These are phyloP conservation scores for Echeveria elegans DNA, from an alignment of 164 flowering plant genomes.

Conservation along the genomic window DNA sequence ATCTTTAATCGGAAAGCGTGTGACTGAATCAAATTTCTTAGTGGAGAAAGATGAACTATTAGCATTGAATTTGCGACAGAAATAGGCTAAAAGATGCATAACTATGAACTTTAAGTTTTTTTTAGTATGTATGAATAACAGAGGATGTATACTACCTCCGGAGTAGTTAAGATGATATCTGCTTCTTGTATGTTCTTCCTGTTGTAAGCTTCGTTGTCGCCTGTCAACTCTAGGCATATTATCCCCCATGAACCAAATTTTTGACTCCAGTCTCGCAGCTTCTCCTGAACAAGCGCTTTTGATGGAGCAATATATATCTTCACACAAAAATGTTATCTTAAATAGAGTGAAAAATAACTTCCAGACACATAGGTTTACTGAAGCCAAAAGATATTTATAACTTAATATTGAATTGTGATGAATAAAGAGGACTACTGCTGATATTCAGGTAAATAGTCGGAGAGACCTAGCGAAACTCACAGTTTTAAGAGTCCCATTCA, in stretches of 20 bases:
- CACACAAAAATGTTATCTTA: conserved; percentile 8
- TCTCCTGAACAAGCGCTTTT: conserved; percentile 96
- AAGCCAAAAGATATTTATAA: conserved; percentile 4
- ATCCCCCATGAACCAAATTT: conserved; percentile 83
- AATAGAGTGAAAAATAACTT: neutral
- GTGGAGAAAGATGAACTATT: neutral
- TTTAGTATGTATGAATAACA: neutral
- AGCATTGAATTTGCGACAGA: neutral
- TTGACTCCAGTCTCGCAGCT: conserved; percentile 83
- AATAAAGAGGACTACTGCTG: neutral
- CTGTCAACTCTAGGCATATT: conserved; percentile 85
- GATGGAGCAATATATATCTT: conserved; percentile 95
- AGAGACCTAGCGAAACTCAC: conserved; percentile 29
- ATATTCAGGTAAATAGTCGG: neutral
- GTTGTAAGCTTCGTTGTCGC: conserved; percentile 73
- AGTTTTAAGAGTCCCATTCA: conserved; percentile 78
- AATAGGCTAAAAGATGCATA: neutral
- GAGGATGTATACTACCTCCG: conserved; percentile 49
- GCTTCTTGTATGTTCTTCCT: conserved; percentile 65
- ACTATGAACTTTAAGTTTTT: neutral
- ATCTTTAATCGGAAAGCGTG: conserved; percentile 73
- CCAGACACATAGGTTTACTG: neutral
- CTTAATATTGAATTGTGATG: neutral
- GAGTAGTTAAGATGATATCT: conserved; percentile 83
- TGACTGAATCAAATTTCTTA: conserved; percentile 94